These are phyloP conservation scores for Trichophyton simii DNA, from an alignment of 2,329 filamentous ascomycete genomes.

Conservation along the genomic window DNA sequence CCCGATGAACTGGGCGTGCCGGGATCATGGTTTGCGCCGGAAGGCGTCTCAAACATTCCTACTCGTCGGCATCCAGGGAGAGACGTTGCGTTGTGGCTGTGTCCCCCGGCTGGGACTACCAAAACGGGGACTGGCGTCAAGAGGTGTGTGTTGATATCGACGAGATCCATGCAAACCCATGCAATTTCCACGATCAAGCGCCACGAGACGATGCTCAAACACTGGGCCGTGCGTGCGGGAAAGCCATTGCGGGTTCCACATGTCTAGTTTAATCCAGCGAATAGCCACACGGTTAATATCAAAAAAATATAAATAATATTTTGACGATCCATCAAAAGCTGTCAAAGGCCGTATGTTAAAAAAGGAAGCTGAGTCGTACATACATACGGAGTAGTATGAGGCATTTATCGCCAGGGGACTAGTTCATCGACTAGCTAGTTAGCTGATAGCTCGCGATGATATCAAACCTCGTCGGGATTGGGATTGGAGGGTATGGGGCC, in stretches of 20 bases:
- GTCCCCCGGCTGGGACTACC: slow-evolving; percentile 5
- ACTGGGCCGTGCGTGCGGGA: slow-evolving; percentile 6
- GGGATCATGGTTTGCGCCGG: background rate
- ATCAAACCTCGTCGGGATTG: background rate
- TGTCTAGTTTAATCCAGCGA: background rate
- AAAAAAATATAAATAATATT: background rate
- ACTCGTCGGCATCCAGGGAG: background rate
- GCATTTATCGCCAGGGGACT: background rate
- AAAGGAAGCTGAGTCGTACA: background rate
- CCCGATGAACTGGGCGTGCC: background rate
- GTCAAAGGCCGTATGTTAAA: background rate
- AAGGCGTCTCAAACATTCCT: background rate
- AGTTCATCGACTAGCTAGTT: too few species aligned
- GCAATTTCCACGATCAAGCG: slow-evolving; percentile 3
- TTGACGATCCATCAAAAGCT: background rate
- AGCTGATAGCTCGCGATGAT: background rate
- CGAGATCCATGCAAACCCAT: background rate
- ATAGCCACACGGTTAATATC: slow-evolving; percentile 3
- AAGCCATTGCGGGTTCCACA: slow-evolving; percentile 6
- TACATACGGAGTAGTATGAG: background rate
- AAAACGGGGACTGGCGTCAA: background rate
- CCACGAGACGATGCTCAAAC: slow-evolving; percentile 1
- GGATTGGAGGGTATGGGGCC: background rate
- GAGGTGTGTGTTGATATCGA: background rate
- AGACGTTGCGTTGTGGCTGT: background rate